phyloP scores from a whole-genome alignment of 2,329 filamentous ascomycete genomes.

The Fusarium chlamydosporum region DNA sequence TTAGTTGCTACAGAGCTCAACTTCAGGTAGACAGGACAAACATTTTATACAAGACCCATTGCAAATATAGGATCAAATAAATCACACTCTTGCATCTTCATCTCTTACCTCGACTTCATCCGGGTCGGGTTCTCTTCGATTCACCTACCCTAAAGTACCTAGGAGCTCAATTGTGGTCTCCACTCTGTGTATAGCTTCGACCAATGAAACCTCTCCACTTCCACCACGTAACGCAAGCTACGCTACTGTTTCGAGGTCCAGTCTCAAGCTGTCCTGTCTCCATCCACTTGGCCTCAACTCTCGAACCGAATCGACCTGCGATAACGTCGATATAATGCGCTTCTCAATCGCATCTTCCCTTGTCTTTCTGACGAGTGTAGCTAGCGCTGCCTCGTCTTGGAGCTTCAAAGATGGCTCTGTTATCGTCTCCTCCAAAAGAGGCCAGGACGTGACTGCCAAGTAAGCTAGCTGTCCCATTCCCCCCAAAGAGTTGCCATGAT shows the following conservation, averaged over 20 bases:
- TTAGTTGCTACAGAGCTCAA: too few relatives aligned
- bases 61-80: too few relatives aligned
- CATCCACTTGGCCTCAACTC: constrained; percentile 48
- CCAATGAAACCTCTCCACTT: constrained; percentile 47
- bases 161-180: constrained; percentile 15
- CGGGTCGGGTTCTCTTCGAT: not conserved
- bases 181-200: constrained; percentile 37
- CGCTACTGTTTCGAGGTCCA: constrained; percentile 28
- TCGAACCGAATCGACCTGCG: constrained; percentile 39
- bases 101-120: too few relatives aligned
- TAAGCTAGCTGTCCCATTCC: constrained; percentile 57
- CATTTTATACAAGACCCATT: too few relatives aligned
- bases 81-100: too few relatives aligned
- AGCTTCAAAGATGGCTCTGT: constrained; percentile 80
- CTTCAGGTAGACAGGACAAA: too few relatives aligned
- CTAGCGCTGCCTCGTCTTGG: constrained; percentile 73
- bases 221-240: constrained; percentile 52
- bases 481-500: constrained; percentile 36
- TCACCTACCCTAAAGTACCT: constrained; percentile 44
- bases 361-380: constrained; percentile 65
- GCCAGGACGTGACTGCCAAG: constrained; percentile 75
- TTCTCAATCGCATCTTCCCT: constrained; percentile 57
- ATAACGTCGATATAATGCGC: constrained; percentile 54
- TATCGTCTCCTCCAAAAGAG: constrained; percentile 75
- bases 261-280: constrained; percentile 49